Percentiles rank a stretch among this genome's conserved stretches.
Conservation (phyloP, 306 rosid genomes). For the Boehmeria nivea region DNA sequence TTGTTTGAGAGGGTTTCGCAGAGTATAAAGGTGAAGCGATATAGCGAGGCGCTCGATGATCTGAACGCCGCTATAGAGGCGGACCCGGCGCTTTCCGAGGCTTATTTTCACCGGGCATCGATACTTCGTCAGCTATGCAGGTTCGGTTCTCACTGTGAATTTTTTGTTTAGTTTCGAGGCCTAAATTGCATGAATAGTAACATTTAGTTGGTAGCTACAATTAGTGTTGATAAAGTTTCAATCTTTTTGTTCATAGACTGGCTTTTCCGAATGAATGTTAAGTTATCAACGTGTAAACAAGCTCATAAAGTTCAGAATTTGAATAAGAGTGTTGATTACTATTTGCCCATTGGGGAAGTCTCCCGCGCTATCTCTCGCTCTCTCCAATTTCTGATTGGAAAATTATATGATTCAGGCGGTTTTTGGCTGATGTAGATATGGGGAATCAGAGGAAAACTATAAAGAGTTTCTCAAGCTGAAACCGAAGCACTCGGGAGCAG, state of each 20-base stretch:
- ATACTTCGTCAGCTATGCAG: constrained; percentile 94
- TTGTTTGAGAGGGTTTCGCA: constrained; percentile 73
- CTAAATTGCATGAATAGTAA: too few species aligned
- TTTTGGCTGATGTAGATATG: constrained; percentile 99
- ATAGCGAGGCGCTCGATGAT: constrained; percentile 88
- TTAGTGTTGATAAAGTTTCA: too few species aligned
- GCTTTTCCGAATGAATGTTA: not conserved
- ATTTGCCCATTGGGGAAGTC: too few species aligned
- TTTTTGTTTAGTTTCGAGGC: too few species aligned
- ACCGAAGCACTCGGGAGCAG: constrained; percentile 58
- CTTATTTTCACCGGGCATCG: constrained; percentile 73
- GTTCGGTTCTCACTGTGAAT: constrained; percentile 18
- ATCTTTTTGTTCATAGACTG: too few species aligned
- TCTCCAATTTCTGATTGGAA: constrained; percentile 70
- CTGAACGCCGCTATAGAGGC: constrained; percentile 92
- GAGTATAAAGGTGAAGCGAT: constrained; percentile 72
- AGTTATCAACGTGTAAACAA: not conserved
- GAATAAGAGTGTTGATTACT: too few species aligned
- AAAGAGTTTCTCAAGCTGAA: constrained; percentile 69
- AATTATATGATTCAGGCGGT: constrained; percentile 95
- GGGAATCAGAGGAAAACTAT: constrained; percentile 86
- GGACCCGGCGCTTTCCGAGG: constrained; percentile 88
- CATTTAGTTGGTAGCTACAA: constrained; percentile 13
- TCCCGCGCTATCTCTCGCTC: constrained; percentile 20
- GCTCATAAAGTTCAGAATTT: constrained; percentile 17